Base-by-base conservation (phyloP, 768 basidiomycete genomes). In the Amanita subjunquillea region DNA sequence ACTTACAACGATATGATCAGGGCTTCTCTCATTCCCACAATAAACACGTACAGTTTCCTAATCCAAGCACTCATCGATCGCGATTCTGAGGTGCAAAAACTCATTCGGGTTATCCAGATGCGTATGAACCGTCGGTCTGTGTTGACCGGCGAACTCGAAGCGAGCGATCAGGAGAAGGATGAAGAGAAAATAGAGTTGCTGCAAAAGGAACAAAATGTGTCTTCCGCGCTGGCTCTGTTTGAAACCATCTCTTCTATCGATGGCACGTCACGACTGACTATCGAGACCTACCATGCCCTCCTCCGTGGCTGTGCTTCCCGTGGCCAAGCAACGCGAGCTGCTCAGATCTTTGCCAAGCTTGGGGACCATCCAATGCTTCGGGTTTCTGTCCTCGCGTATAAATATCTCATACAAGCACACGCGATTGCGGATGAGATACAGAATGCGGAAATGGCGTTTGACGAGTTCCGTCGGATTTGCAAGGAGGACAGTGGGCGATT, bases 1-100 rank as follows among this genome's bases (percentile, higher is more conserved):
- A 74, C 82, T 2, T 94, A 93, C 69, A 78, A 88, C 56, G 72
- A 79, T 45, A 80, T 94, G 74, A 67, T 91, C 53, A 67, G 73
- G 25, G 72, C 68, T 29, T 76, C 78, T 15, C 63, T 92, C 3
- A 60, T 76, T 0, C 91, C 93, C 7, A 83, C 83, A 48, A 52
- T 68, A 10, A 58, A 63, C 41, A 91, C 88, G 0, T 91, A 89
- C 63, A 61, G 71, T 27, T 63, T 66, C 34, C 71, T 91, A 42
- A 79, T 95, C 51, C 56, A 64, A 0, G 79, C 79, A 0, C 75
- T 93, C 52, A 77, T 79, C 3, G 67, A 73, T 25, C 82, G 91
- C 38, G 88, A 91, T 58, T 58, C 66, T 3, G 89, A 92, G 59
- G 73, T 90, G 2, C 66, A 73, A 36, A 62, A 61, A 13, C 69